Evolutionary conservation across 441 rosid genomes (phyloP).

Genomic region (Aleurites moluccanus): DNA sequence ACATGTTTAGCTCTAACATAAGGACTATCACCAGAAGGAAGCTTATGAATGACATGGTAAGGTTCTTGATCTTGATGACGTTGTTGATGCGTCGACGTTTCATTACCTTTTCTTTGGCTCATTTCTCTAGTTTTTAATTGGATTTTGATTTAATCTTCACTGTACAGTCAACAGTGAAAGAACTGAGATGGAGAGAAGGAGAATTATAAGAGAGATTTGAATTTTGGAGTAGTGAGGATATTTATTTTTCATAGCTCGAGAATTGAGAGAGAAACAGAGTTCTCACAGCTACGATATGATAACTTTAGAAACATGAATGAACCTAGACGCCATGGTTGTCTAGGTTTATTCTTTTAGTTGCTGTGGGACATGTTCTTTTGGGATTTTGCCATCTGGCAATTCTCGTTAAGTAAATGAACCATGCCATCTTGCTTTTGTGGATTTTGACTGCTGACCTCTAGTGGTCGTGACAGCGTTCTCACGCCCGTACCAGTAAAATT

Average conservation of each 20-base stretch:
- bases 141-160: background rate
- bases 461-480: too few relatives aligned
- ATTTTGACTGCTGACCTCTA: background rate
- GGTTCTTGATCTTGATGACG: conserved; percentile 7
- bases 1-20: conserved; percentile 69
- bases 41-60: conserved; percentile 59
- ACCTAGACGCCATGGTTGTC: background rate
- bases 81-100: background rate
- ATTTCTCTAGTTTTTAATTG: background rate
- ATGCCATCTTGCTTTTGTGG: background rate
- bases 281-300: background rate
- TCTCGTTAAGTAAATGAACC: background rate
- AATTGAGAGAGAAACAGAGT: background rate
- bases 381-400: conserved; percentile 15
- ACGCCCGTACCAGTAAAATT: too few relatives aligned
- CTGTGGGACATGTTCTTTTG: background rate
- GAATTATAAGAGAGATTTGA: background rate
- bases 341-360: background rate
- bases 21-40: conserved; percentile 69
- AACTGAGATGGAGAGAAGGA: background rate
- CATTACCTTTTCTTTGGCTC: conserved; percentile 7
- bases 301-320: conserved; percentile 3
- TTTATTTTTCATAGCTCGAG: background rate
- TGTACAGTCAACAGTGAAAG: background rate
- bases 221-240: background rate